Evolutionary conservation across 495 filamentous ascomycete species (phyloP).

Genomic region (Xylaria flabelliformis): DNA sequence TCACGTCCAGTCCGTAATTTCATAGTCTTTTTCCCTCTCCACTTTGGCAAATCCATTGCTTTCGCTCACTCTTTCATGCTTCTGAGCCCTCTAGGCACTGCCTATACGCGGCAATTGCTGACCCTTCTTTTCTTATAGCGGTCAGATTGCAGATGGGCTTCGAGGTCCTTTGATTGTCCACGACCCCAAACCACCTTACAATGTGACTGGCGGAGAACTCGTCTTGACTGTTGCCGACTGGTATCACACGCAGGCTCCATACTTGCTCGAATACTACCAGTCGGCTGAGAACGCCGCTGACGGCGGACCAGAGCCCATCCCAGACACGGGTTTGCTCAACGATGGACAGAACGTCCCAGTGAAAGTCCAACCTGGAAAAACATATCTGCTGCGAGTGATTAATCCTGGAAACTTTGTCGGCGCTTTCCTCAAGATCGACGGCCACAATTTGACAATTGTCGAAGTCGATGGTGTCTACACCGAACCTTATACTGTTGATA

Average conservation of each 20-base stretch:
- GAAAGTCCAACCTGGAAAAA: conserved; percentile 70
- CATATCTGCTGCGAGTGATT: conserved; percentile 76
- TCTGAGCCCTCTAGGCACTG: too few species aligned
- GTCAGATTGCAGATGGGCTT: conserved; percentile 79
- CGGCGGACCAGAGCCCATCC: conserved; percentile 59
- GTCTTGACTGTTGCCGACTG: conserved; percentile 66
- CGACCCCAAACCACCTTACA: conserved; percentile 67
- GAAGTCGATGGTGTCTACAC: conserved; percentile 56
- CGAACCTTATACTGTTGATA: conserved; percentile 39
- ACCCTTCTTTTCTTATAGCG: conserved; percentile 27
- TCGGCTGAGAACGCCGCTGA: conserved; percentile 49
- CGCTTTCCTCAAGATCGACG: conserved; percentile 67
- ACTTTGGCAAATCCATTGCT: neutral
- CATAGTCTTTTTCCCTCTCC: neutral
- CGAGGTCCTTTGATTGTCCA: conserved; percentile 75
- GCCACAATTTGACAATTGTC: conserved; percentile 67
- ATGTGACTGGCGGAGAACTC: conserved; percentile 70
- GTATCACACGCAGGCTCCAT: conserved; percentile 63
- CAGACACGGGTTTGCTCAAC: conserved; percentile 69
- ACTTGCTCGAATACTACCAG: conserved; percentile 53
- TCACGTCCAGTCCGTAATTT: conserved; percentile 55
- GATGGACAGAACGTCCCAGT: conserved; percentile 63
- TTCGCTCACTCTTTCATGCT: neutral
- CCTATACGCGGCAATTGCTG: neutral
- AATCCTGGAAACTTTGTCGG: conserved; percentile 70